Evolutionary conservation across 345 rosid genomes (phyloP), one percentile per base, ranked within the genome.

Genomic region (Dipteronia sinensis): DNA sequence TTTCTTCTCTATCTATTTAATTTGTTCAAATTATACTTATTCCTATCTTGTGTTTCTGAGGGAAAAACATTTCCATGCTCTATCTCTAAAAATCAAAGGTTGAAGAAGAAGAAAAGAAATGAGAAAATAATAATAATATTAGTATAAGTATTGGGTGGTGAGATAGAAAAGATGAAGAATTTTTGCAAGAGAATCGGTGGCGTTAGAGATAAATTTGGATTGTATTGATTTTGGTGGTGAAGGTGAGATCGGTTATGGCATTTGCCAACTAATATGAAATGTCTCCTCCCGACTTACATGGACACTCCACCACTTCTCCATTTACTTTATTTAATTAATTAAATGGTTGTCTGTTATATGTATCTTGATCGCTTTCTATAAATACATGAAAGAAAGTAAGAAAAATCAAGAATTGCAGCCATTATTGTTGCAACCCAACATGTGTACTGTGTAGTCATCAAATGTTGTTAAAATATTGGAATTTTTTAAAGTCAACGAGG

Each of bases 151-250:
- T 44, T 63, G 67, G 76, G 56, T 49, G 16, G 67, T 40, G 59
- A 62, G 31, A 65, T 12, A 25, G 58, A 51, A 61, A 47, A 47
- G 66, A 42, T 42, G 10, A 69, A 74, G 53, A 34, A 34, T 34
- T n/a, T 23, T 23, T 62, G 78, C 76, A 44, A 38, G 67, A 69
- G 67, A 77, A 74, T 53, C 19, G 79, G 61, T 27, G 69, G 77
- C 73, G 64, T 62, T 75, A 16, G 80, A 83, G 83, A 76, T 73
- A 64, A 68, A 34, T 40, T 61, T 67, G 79, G 63, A 64, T 22
- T 58, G 62, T 13, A 51, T 73, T 73, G 10, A 63, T 69, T 73
- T 63, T 64, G 31, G 40, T 20, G 69, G 29, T 74, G 55, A 61
- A 22, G 42, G 5, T 10, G 67, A 72, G 65, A 6, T 38, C 38